Base-by-base conservation (phyloP, 108 stramenopile species). In the Chaetoceros tenuissimus region DNA sequence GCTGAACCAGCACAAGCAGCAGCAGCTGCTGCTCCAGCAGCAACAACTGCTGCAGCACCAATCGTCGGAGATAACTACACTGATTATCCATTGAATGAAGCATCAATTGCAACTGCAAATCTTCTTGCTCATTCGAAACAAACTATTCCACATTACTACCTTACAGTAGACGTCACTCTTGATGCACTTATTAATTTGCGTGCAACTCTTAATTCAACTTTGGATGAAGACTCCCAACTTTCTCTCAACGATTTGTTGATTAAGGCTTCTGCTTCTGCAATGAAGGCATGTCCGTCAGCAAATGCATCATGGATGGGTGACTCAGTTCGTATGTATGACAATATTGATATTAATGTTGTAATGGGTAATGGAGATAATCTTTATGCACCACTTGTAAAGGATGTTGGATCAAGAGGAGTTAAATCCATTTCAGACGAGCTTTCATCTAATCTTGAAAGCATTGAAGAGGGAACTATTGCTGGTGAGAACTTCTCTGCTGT, bases 81-180 rank as follows among this genome's bases (percentile, higher is more conserved):
- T 1, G 81, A 80, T 46, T 74, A 71, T 47, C 63, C 65, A 28
- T 28, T 31, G 26, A 48, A 68, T 17, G 71, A 71, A 28, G 59
- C 82, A 10, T 55, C 65, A 16, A 81, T 87, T 19, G 54, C 70
- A n/a, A 76, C 61, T 50, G 84, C 85, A 55, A 85, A 94, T 60
- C 73, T 79, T 49, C 67, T 97, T 47, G 67, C 95, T 1, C 51
- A 75, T 31, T 77, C 82, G 57, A 98, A 97, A 78, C 74, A 74
- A 51, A 85, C 87, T 46, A 95, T 98, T 17, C 97, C 99, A 0
- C 96, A 97, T 68, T 97, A 95, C 77, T 99, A 98, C 69, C 92
- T 98, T 5, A 89, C 96, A 31, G 75, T 93, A 20, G 96, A 97
- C 63, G 67, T 97, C 2, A 60, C 84, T 51, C 56, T 99, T 53